These are phyloP conservation scores for Phytopythium kandeliae DNA, from an alignment of 352 stramenopile genomes.

Conservation along the genomic window DNA sequence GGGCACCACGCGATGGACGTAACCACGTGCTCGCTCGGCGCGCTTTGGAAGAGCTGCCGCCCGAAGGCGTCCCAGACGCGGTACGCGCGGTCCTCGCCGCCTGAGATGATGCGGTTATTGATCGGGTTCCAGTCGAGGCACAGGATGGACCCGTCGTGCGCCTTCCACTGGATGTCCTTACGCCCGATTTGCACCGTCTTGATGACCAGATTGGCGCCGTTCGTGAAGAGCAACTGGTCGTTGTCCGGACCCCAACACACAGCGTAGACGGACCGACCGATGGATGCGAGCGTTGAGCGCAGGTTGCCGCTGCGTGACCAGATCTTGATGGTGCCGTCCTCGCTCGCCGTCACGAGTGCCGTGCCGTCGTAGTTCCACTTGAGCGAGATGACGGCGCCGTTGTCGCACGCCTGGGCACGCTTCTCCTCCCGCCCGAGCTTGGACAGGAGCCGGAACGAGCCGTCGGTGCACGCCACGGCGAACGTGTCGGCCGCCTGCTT, in stretches of 20 bases:
- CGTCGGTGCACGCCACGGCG: constrained; percentile 87
- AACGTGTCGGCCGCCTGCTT: constrained; percentile 84
- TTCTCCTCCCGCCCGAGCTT: constrained; percentile 92
- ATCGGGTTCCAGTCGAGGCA: constrained; percentile 93
- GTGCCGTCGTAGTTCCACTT: constrained; percentile 93
- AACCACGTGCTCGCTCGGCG: constrained; percentile 81
- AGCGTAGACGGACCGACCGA: constrained; percentile 77
- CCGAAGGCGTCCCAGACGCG: constrained; percentile 92
- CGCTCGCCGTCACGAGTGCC: constrained; percentile 85
- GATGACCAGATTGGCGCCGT: constrained; percentile 86
- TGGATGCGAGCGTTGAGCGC: constrained; percentile 82
- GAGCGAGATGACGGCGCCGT: constrained; percentile 84
- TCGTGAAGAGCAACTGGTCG: constrained; percentile 87
- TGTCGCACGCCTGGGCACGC: constrained; percentile 73
- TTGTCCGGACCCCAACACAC: constrained; percentile 90
- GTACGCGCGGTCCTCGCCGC: constrained; percentile 92
- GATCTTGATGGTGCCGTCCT: constrained; percentile 93
- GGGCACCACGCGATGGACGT: constrained; percentile 90
- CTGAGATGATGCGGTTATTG: constrained; percentile 88
- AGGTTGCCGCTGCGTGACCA: constrained; percentile 87
- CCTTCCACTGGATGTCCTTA: constrained; percentile 89
- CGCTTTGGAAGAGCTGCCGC: constrained; percentile 86
- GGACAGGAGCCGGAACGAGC: constrained; percentile 86
- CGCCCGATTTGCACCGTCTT: constrained; percentile 88
- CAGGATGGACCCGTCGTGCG: constrained; percentile 87